These are phyloP conservation scores for Aspergillus bridgeri DNA, from an alignment of 495 filamentous ascomycete species.

Conservation along the genomic window DNA sequence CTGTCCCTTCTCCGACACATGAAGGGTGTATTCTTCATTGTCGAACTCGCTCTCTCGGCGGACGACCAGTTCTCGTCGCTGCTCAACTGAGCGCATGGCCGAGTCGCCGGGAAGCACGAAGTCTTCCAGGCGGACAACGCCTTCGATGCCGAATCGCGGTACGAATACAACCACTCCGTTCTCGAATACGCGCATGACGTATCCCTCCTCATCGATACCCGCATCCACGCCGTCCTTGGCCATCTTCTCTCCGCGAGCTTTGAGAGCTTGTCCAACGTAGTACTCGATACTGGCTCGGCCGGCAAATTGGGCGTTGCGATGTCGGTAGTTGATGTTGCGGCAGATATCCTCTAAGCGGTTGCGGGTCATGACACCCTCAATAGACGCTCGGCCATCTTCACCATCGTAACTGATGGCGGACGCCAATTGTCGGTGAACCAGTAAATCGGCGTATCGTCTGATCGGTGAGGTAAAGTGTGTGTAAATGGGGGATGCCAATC, in stretches of 20 bases:
- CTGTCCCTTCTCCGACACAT: slow-evolving; percentile 43
- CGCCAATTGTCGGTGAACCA: slow-evolving; percentile 90
- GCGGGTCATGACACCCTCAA: slow-evolving; percentile 67
- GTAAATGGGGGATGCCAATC: slow-evolving; percentile 92
- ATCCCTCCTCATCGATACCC: slow-evolving; percentile 77
- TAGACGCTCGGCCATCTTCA: slow-evolving; percentile 52
- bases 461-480: slow-evolving; percentile 98
- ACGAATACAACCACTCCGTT: slow-evolving; percentile 97
- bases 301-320: slow-evolving; percentile 94
- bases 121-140: slow-evolving; percentile 80
- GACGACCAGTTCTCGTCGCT: slow-evolving; percentile 38
- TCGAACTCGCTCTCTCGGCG: slow-evolving; percentile 70
- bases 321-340: slow-evolving; percentile 96
- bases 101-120: slow-evolving; percentile 67
- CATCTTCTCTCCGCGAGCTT: slow-evolving; percentile 64
- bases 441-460: slow-evolving; percentile 90
- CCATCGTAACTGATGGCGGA: slow-evolving; percentile 90
- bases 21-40: slow-evolving; percentile 75
- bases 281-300: slow-evolving; percentile 92
- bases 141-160: slow-evolving; percentile 91
- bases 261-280: slow-evolving; percentile 94
- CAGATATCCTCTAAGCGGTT: slow-evolving; percentile 86
- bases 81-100: slow-evolving; percentile 29
- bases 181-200: slow-evolving; percentile 93
- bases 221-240: slow-evolving; percentile 33